Evolutionary conservation across 331 rosid genomes (phyloP).

Genomic region (Pyrus hybrid): DNA sequence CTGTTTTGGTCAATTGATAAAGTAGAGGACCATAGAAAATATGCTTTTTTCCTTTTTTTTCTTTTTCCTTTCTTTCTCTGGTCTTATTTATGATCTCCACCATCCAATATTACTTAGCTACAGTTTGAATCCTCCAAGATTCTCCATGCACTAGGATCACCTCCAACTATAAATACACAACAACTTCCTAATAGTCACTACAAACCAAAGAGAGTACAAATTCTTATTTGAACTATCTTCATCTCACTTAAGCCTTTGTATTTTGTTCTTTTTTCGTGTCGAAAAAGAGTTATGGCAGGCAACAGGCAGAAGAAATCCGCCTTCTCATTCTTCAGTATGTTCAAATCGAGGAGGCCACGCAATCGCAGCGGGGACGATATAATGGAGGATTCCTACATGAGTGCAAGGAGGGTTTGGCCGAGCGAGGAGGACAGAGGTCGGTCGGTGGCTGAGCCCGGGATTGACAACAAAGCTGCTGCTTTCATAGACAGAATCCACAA

Average conservation of each 20-base stretch:
- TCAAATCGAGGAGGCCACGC: conserved; percentile 28
- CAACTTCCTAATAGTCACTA: neutral
- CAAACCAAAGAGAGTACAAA: conserved; percentile 17
- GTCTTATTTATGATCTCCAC: conserved; percentile 18
- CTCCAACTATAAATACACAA: conserved; percentile 23
- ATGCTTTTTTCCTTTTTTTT: conserved; percentile 13
- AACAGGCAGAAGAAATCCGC: conserved; percentile 49
- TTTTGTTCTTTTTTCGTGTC: neutral
- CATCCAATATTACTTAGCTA: conserved; percentile 11
- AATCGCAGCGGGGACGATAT: conserved; percentile 10
- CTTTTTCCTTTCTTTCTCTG: neutral
- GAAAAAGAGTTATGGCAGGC: neutral
- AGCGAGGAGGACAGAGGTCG: conserved; percentile 54
- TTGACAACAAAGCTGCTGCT: conserved; percentile 43
- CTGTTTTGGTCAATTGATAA: conserved; percentile 20
- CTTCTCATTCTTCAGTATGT: conserved; percentile 40
- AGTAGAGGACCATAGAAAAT: conserved; percentile 33
- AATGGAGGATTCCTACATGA: conserved; percentile 14
- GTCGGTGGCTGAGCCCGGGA: conserved; percentile 62
- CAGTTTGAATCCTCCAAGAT: conserved; percentile 34
- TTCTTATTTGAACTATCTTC: neutral
- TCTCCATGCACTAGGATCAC: conserved; percentile 4
- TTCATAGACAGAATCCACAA: conserved; percentile 38
- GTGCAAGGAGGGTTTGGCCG: conserved; percentile 40
- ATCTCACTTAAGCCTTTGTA: neutral